Evolutionary conservation across 176 grass and related monocot genomes (phyloP), one percentile per base, ranked within the genome.

Genomic region (Calamus simplicifolius): DNA sequence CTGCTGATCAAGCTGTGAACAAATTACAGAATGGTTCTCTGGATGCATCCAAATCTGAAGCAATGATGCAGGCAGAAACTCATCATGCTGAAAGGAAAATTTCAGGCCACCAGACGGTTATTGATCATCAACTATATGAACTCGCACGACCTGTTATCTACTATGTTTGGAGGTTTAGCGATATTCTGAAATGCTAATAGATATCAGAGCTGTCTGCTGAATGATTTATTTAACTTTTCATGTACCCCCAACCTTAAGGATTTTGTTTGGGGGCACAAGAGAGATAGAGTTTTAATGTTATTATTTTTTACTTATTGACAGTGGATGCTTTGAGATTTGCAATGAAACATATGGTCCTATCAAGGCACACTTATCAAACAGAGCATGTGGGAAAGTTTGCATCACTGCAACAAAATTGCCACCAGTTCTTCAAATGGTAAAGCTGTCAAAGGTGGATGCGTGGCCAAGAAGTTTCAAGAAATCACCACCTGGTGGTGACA

Each of bases 391-490:
- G 49, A 81, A 59, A 64, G 82, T 80, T n/a, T 76, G 30, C 59
- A 68, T 81, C 18, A 58, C 72, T 6, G 64, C 80, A 54, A 63
- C 2, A 62, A 72, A 16, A 3, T 71, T 95, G 57, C 80, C 54
- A 29, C 56, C 63, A 19, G 27, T 81, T 26, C 16, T 89, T 51
- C 53, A 76, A 74, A 51, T 81, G 58, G 57, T 48, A 18, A 89
- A 67, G 64, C 29, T 95, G 28, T 68, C 82, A 19, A 64, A 50
- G 49, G 63, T 49, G 25, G 60, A 81, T 55, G 73, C 27, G 38
- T 95, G 82, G 82, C 90, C 90, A 78, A 71, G 75, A 79, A 81
- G 59, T 6, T 86, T 85, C 58, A 43, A 53, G 38, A 69, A 43
- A 64, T 81, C 70, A 64, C 63, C 70, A 28, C 86, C 82, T 59